Conservation (phyloP, 2,329 filamentous ascomycete species). For the Diplodia mutila region DNA sequence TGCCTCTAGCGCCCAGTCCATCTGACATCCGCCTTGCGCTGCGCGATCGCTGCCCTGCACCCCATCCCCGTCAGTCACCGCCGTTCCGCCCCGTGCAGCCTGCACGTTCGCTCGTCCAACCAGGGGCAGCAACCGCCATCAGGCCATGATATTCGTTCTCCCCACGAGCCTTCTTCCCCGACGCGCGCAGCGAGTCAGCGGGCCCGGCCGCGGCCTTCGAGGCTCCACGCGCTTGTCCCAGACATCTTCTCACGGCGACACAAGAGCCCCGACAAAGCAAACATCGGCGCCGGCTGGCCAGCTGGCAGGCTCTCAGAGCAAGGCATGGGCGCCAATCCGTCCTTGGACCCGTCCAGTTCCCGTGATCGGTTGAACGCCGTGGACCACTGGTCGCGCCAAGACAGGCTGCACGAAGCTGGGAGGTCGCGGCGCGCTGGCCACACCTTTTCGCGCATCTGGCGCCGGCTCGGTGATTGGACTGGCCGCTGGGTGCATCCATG, state of each 20-base stretch:
- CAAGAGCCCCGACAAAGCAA: slow-evolving; percentile 5
- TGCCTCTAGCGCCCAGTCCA: slow-evolving; percentile 6
- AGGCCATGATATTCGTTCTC: slow-evolving; percentile 21
- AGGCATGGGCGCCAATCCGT: background rate
- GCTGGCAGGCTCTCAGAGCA: slow-evolving; percentile 1
- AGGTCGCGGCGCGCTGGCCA: slow-evolving; percentile 11
- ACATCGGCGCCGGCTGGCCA: background rate
- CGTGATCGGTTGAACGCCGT: background rate
- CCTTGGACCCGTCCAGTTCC: background rate
- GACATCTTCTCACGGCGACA: slow-evolving; percentile 1
- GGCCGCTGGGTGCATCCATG: slow-evolving; percentile 22
- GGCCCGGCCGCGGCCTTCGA: background rate
- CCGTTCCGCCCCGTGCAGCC: slow-evolving; percentile 23
- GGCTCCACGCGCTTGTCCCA: slow-evolving; percentile 17
- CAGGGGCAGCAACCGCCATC: slow-evolving; percentile 23
- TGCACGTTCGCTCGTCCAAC: slow-evolving; percentile 20
- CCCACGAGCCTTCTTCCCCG: slow-evolving; percentile 22
- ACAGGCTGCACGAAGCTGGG: slow-evolving; percentile 5
- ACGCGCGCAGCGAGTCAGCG: slow-evolving; percentile 15
- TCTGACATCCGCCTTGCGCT: slow-evolving; percentile 14
- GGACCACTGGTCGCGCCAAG: slow-evolving; percentile 15
- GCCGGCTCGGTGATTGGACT: slow-evolving; percentile 24
- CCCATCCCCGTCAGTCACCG: slow-evolving; percentile 21
- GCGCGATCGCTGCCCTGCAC: slow-evolving; percentile 17
- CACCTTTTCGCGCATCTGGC: slow-evolving; percentile 19